These are phyloP conservation scores for Paramecium sexaurelia DNA, from an alignment of 73 alveolate species.

Conservation along the genomic window DNA sequence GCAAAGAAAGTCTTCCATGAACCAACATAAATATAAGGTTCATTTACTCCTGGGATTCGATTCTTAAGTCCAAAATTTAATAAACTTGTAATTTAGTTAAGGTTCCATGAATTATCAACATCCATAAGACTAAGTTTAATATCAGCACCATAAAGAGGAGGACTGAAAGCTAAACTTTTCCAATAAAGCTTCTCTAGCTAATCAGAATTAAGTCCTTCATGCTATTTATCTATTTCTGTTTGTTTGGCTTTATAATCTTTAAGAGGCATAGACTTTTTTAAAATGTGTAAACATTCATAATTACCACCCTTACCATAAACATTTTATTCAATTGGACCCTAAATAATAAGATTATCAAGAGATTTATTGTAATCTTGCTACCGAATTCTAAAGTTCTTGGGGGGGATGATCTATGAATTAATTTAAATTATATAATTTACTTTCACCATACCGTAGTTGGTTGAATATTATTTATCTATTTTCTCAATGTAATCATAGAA, in stretches of 20 bases:
- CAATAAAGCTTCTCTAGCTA: conserved; percentile 85
- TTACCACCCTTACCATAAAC: conserved; percentile 84
- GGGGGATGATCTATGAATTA: conserved; percentile 82
- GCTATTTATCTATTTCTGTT: conserved; percentile 65
- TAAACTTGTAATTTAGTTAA: conserved; percentile 69
- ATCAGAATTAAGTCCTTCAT: conserved; percentile 65
- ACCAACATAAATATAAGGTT: conserved; percentile 84
- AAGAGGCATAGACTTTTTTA: conserved; percentile 76
- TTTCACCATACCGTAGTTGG: conserved; percentile 82
- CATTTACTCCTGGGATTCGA: conserved; percentile 81
- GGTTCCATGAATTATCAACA: conserved; percentile 77
- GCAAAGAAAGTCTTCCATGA: conserved; percentile 91
- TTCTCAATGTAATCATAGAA: conserved; percentile 75
- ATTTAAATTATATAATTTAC: conserved; percentile 63
- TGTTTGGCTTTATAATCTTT: conserved; percentile 71
- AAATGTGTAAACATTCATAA: conserved; percentile 72
- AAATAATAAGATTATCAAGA: conserved; percentile 56
- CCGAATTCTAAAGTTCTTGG: conserved; percentile 83
- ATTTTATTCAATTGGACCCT: conserved; percentile 83
- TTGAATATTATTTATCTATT: conserved; percentile 75
- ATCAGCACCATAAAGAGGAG: conserved; percentile 93
- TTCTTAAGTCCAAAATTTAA: conserved; percentile 73
- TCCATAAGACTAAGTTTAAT: conserved; percentile 76
- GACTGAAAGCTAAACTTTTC: conserved; percentile 80
- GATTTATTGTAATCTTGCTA: conserved; percentile 73